Conservation (phyloP, 1,139 yeast species). For the Scheffersomyces quercinus region DNA sequence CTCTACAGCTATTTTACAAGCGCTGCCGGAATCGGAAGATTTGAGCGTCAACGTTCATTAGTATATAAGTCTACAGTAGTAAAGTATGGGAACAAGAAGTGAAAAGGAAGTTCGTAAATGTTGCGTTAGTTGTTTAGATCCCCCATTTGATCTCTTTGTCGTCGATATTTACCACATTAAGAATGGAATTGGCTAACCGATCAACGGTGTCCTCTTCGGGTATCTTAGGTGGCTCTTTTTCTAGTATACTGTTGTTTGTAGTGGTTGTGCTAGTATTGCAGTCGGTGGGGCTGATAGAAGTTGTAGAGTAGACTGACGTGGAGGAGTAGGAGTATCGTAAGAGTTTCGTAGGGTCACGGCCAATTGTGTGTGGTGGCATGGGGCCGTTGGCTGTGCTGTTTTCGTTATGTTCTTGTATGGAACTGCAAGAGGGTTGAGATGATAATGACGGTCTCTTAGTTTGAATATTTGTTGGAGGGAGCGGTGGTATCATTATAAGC, state of each 20-base stretch:
- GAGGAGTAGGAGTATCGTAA: neutral
- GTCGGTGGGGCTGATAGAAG: neutral
- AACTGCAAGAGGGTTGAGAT: neutral
- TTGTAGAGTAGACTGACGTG: neutral
- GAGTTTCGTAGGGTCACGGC: no score
- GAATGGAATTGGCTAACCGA: constrained; percentile 19
- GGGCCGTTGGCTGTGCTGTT: neutral
- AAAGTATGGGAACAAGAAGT: no score
- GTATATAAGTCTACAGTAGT: no score
- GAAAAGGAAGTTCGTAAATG: no score
- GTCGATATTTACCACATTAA: constrained; percentile 15
- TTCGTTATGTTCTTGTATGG: neutral
- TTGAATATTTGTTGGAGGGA: neutral
- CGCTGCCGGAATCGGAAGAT: no score
- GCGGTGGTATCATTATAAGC: neutral
- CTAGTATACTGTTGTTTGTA: neutral
- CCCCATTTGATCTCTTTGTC: constrained; percentile 19
- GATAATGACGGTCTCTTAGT: neutral
- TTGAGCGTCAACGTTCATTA: no score
- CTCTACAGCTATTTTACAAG: no score
- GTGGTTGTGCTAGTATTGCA: neutral
- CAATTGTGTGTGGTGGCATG: no score
- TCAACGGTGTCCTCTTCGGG: constrained; percentile 15
- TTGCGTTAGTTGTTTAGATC: constrained; percentile 8
- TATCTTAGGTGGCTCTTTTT: constrained; percentile 2